Percentiles rank a stretch among this genome's conserved stretches.
phyloP scores from a whole-genome alignment of 2,329 filamentous ascomycete species.

The Eurotiales sp. region DNA sequence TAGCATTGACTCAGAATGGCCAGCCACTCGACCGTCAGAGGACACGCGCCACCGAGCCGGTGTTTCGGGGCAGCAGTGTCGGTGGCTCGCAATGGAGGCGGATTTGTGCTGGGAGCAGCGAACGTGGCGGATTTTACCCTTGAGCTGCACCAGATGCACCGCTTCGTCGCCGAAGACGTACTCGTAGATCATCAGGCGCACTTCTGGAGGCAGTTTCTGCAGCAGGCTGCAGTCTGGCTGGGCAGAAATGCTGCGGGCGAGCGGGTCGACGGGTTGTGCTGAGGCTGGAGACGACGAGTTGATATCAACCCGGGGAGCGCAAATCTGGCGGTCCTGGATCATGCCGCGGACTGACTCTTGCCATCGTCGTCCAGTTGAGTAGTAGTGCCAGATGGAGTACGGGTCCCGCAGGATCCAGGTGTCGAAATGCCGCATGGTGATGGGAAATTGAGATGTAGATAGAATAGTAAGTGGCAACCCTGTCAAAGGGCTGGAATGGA shows the following conservation, averaged over 20 bases:
- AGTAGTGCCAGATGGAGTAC: slow-evolving; percentile 39
- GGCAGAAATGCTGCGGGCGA: slow-evolving; percentile 15
- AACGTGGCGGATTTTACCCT: slow-evolving; percentile 33
- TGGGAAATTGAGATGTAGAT: no score
- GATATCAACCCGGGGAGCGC: slow-evolving; percentile 21
- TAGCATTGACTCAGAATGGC: slow-evolving; percentile 22
- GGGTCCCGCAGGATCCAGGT: slow-evolving; percentile 37
- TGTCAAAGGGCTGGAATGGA: no score
- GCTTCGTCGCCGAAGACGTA: slow-evolving; percentile 33
- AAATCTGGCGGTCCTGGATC: slow-evolving; percentile 35
- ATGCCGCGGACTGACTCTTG: slow-evolving; percentile 32
- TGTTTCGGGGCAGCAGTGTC: slow-evolving; percentile 31
- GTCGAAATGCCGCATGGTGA: slow-evolving; percentile 35
- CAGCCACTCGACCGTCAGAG: slow-evolving; percentile 18
- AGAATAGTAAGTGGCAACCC: no score
- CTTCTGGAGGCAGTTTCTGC: slow-evolving; percentile 30
- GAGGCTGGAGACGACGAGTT: not conserved
- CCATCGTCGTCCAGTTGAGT: slow-evolving; percentile 33
- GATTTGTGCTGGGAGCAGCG: slow-evolving; percentile 22
- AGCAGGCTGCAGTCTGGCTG: slow-evolving; percentile 24
- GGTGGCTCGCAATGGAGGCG: slow-evolving; percentile 25
- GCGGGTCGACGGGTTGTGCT: slow-evolving; percentile 16
- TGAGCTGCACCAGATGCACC: slow-evolving; percentile 35
- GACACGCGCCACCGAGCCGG: slow-evolving; percentile 28
- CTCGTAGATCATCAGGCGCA: slow-evolving; percentile 36